Percentiles rank a stretch among this genome's conserved stretches.
Conservation (phyloP, 768 basidiomycete species). For the Serendipita indica region DNA sequence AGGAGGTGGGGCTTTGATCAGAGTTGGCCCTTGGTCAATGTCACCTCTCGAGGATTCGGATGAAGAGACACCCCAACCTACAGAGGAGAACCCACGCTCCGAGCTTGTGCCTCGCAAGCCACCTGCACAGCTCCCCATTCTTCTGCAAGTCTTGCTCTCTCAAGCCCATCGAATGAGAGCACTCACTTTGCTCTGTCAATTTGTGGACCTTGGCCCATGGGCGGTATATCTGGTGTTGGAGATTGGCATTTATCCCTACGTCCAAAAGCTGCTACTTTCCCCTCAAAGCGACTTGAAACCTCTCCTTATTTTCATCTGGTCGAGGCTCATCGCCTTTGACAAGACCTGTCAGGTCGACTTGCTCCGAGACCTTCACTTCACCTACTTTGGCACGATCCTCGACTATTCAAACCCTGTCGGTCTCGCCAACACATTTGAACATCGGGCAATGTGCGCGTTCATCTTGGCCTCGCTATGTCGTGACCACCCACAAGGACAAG, state of each 20-base stretch:
- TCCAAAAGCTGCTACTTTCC: conserved; percentile 88
- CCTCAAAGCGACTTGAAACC: conserved; percentile 92
- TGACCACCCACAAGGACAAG: conserved; percentile 78
- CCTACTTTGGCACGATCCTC: conserved; percentile 72
- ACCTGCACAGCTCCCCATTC: conserved; percentile 93
- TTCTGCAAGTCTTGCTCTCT: conserved; percentile 90
- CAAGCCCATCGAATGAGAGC: conserved; percentile 92
- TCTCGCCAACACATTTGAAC: conserved; percentile 72
- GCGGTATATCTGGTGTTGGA: conserved; percentile 90
- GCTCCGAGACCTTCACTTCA: conserved; percentile 26
- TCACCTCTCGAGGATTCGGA: conserved; percentile 23
- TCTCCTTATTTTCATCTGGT: conserved; percentile 98
- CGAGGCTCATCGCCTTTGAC: conserved; percentile 93
- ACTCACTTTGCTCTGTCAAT: conserved; percentile 88
- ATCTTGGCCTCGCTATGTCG: conserved; percentile 80
- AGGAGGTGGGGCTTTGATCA: conserved; percentile 72
- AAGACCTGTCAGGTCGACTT: conserved; percentile 82
- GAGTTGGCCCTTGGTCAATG: conserved; percentile 57
- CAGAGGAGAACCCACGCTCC: conserved; percentile 25
- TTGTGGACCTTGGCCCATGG: conserved; percentile 97
- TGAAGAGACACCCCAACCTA: conserved; percentile 15
- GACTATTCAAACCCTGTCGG: conserved; percentile 6
- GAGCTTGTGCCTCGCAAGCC: conserved; percentile 76
- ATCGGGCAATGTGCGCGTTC: conserved; percentile 97
- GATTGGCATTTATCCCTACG: conserved; percentile 98